Percentiles rank a stretch among this genome's conserved stretches.
phyloP scores from a whole-genome alignment of 352 stramenopile genomes.

The Pythium utonaiense region DNA sequence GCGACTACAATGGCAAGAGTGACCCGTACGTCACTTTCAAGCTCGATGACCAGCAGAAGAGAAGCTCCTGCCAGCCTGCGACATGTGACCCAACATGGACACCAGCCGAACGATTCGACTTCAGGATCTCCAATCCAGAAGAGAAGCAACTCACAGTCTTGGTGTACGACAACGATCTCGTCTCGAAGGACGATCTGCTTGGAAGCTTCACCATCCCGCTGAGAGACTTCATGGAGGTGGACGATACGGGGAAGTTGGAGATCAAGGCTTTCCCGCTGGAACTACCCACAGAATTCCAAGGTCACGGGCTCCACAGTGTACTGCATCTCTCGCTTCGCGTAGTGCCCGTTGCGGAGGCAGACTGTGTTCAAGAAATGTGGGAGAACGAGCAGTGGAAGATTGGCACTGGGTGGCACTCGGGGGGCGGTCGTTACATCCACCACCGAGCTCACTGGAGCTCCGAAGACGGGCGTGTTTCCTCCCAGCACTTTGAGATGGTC shows the following conservation, averaged over 20 bases:
- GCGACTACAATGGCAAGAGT: constrained; percentile 30
- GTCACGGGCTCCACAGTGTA: constrained; percentile 2
- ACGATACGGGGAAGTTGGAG: not conserved
- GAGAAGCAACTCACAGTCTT: constrained; percentile 17
- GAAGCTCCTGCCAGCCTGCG: constrained; percentile 22
- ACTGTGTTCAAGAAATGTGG: constrained; percentile 30
- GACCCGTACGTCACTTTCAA: constrained; percentile 35
- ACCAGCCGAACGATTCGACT: constrained; percentile 33
- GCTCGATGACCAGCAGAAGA: constrained; percentile 19
- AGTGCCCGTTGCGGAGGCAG: constrained; percentile 17
- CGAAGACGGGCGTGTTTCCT: constrained; percentile 26
- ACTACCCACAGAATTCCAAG: constrained; percentile 11
- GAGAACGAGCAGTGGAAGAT: constrained; percentile 38
- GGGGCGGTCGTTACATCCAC: constrained; percentile 6
- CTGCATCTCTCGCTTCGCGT: constrained; percentile 26
- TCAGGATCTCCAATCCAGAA: constrained; percentile 25
- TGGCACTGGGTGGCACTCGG: constrained; percentile 25
- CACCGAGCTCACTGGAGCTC: constrained; percentile 25
- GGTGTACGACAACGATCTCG: constrained; percentile 31
- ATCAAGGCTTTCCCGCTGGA: constrained; percentile 18
- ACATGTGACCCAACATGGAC: constrained; percentile 32
- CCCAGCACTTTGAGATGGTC: constrained; percentile 22
- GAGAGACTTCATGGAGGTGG: constrained; percentile 6
- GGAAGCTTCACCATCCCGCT: constrained; percentile 26
- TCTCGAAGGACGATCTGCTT: constrained; percentile 27